Evolutionary conservation across 148 eudicot species (phyloP).

Genomic region (Rheum nobile): DNA sequence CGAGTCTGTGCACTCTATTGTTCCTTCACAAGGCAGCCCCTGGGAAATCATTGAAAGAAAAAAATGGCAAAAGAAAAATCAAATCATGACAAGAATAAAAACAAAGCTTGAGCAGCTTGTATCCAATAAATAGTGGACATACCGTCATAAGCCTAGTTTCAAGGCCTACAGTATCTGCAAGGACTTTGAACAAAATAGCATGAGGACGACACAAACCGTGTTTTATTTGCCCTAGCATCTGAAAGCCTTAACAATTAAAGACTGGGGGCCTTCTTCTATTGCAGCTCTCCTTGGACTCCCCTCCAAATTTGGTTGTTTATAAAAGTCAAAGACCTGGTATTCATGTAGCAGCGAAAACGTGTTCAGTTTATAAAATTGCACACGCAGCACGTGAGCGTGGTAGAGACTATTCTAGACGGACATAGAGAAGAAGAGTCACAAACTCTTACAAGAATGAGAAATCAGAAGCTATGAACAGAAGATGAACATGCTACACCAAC

Average conservation of each 20-base stretch:
- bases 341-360: background rate
- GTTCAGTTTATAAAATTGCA: background rate
- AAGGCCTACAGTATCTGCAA: conserved; percentile 93
- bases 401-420: background rate
- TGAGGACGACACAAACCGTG: conserved; percentile 93
- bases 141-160: conserved; percentile 93
- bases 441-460: background rate
- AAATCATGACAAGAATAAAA: background rate
- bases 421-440: background rate
- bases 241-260: conserved; percentile 50
- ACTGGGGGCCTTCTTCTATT: conserved; percentile 46
- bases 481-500: background rate
- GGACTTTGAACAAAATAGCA: conserved; percentile 88
- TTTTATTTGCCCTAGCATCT: conserved; percentile 85
- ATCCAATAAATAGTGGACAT: conserved; percentile 19
- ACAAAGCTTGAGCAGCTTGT: background rate
- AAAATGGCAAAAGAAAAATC: conserved; percentile 5
- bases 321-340: conserved; percentile 67
- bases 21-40: conserved; percentile 87
- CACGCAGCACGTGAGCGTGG: background rate
- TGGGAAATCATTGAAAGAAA: conserved; percentile 14
- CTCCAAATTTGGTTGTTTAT: conserved; percentile 70
- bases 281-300: conserved; percentile 64
- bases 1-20: conserved; percentile 57
- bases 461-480: background rate